Evolutionary conservation across 2,329 filamentous ascomycete species (phyloP).

Genomic region (Emergomyces africanus): DNA sequence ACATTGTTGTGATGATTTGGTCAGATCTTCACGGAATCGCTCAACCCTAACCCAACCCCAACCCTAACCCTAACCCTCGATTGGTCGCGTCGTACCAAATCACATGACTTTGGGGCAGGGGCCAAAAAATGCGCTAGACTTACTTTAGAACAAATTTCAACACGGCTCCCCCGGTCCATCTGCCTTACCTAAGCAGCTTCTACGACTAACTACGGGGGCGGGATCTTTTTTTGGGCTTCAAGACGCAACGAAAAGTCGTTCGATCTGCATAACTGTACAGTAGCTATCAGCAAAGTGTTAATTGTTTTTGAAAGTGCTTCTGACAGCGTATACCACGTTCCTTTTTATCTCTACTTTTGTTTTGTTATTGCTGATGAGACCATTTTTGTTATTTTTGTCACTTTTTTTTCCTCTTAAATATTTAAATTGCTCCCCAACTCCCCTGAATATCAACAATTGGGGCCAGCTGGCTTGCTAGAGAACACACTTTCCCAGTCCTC

Average conservation of each 20-base stretch:
- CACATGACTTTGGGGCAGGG: no score
- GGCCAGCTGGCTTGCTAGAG: neutral
- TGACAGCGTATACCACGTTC: neutral
- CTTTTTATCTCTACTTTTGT: neutral
- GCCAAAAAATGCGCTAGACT: no score
- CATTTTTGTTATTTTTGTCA: neutral
- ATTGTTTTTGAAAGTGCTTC: neutral
- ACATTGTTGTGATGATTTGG: neutral
- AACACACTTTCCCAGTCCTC: neutral
- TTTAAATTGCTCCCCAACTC: neutral
- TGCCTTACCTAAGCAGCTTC: no score
- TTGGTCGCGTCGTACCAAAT: neutral
- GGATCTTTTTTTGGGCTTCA: no score
- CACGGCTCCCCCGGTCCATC: no score
- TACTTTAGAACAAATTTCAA: no score
- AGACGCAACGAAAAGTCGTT: neutral
- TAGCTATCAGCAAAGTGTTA: neutral
- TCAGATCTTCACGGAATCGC: neutral
- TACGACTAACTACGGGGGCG: no score
- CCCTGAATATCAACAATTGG: neutral
- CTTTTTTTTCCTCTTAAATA: neutral
- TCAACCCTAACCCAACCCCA: conserved; percentile 4
- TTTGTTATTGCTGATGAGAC: neutral
- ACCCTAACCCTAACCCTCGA: conserved; percentile 5
- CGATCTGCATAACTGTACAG: neutral